Evolutionary conservation across 129 eudicot genomes (phyloP), one percentile per base, ranked within the genome.

Genomic region (Smallanthus sonchifolius): DNA sequence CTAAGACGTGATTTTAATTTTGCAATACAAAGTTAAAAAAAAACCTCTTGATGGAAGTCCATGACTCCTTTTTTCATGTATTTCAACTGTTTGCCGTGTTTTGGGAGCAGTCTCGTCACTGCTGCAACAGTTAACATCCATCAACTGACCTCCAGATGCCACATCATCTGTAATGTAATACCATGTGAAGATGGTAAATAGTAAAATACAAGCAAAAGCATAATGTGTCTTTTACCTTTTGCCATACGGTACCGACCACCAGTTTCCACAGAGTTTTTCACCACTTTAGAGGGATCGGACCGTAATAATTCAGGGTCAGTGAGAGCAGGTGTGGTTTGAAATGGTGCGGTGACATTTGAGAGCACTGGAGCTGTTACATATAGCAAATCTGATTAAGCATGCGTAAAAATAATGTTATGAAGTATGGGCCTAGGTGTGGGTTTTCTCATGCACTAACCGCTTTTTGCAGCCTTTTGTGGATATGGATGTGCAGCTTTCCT

Each of bases 401-500:
- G 51, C 28, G 38, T 49, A 4, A n/a, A 19, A 54, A 15, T 10
- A 19, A 72, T 40, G 35, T 2, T 15, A 48, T 76, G 63, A 60
- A 45, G 61, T 72, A 47, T 13, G 40, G 40, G 34, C 47, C 20
- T 32, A 61, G 28, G 48, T 35, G 38, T 5, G 0, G 38, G 11
- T 74, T 65, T 62, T 59, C 6, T 54, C 64, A 24, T 15, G 19
- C 15, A 14, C 86, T 64, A 16, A 92, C 98, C 94, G 64, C 37
- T 86, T 84, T 89, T 92, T 44, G 96, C 81, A 49, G 98, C 98
- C 83, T 92, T 92, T 37, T 92, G 98, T 10, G 98, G 98, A 81
- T 92, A 92, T 5, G 98, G 98, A 84, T 92, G 96, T 75, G 95
- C 86, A 72, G 98, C 98, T 90, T 92, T 92, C 79, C 98, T 75